Base-by-base conservation (phyloP, 345 rosid species). In the Hibiscus syriacus region DNA sequence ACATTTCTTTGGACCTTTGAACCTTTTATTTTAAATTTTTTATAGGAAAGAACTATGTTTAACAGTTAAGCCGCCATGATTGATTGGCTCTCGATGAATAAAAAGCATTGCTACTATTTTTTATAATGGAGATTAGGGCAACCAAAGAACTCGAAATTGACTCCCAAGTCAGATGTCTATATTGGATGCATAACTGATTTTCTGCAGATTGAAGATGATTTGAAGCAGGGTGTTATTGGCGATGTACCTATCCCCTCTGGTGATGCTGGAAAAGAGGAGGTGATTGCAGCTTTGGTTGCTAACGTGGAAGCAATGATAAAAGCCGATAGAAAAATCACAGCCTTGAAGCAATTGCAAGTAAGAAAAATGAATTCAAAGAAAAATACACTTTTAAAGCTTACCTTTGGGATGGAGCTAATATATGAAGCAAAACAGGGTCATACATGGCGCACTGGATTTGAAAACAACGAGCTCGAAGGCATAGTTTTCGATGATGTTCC, bases 291-390 rank as follows among this genome's bases (percentile, higher is more conserved):
- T 78, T 61, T 90, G 79, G 97, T 92, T 78, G 76, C 86, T 62
- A 89, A 92, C 13, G 93, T 92, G 58, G 89, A 86, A 68, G 93
- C 83, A 79, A 94, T 91, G 98, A 91, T 94, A 72, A 85, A 69
- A 79, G 92, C 96, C 7, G 97, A 94, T 81, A 78, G 98, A 67
- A 94, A 94, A 81, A 84, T 94, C 78, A 87, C 99, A 56, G 87
- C 99, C 70, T 82, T 94, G 53, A 94, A 94, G 74, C 98, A 92
- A 78, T 79, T 95, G 78, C 98, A 94, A 81, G 98, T 94, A 79
- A 76, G 88, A 17, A 56, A 49, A 66, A 66, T 0, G 22, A 27
- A 16, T 9, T 57, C 6, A 29, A 20, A 48, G 67, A 53, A 54
- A n/a, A 8, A 63, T 60, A 55, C 25, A 20, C 39, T 54, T 26